These are phyloP conservation scores for Stentor roeselii DNA, from an alignment of 73 alveolate genomes.

Conservation along the genomic window DNA sequence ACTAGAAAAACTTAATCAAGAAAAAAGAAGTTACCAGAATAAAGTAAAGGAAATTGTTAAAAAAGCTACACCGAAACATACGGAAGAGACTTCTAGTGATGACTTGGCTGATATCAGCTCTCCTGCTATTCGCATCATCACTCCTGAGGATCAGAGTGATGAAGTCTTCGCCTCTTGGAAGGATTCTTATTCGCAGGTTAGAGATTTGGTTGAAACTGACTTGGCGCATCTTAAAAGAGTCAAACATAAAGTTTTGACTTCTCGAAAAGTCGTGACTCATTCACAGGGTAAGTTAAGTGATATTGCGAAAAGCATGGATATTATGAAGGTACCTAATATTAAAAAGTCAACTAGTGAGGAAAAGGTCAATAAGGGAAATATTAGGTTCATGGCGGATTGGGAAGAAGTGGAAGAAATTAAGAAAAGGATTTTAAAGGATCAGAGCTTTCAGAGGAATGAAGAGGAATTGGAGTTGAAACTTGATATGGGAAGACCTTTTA, in stretches of 20 bases:
- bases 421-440: not conserved
- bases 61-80: slow-evolving; percentile 1
- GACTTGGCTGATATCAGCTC: not conserved
- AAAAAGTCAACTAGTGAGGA: not conserved
- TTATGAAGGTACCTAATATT: not conserved
- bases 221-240: slow-evolving; percentile 1
- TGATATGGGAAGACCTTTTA: not conserved
- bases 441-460: not conserved
- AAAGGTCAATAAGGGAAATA: not conserved
- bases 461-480: not conserved
- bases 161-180: not conserved
- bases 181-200: not conserved
- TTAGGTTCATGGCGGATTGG: not conserved
- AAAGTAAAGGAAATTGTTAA: not conserved
- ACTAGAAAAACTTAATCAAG: slow-evolving; percentile 20
- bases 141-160: not conserved
- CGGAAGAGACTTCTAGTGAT: slow-evolving; percentile 9
- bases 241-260: not conserved
- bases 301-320: not conserved
- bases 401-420: not conserved
- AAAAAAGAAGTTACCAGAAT: not conserved
- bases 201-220: not conserved
- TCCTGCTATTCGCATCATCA: not conserved
- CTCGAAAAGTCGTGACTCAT: not conserved
- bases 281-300: slow-evolving; percentile 19